Evolutionary conservation across 768 basidiomycete genomes (phyloP).

Genomic region (Paxillus ammoniavirescens): DNA sequence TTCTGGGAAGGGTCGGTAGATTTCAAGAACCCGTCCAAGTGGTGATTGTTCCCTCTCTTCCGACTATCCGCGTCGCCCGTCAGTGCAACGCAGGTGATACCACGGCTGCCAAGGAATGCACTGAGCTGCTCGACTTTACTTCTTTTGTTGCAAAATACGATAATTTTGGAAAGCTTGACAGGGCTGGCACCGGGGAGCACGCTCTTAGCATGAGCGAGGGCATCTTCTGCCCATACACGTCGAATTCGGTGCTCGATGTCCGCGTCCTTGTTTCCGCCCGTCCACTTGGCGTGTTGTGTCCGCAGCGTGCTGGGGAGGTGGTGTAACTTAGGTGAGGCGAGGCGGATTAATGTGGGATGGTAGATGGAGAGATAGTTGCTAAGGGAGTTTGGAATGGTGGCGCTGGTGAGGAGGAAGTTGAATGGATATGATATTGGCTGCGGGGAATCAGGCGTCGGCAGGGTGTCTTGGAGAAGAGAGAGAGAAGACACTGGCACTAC

Average conservation of each 20-base stretch:
- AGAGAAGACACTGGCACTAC: slow-evolving; percentile 18
- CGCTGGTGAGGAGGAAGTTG: slow-evolving; percentile 78
- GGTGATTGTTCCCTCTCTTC: slow-evolving; percentile 67
- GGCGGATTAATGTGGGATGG: slow-evolving; percentile 65
- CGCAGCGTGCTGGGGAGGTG: slow-evolving; percentile 67
- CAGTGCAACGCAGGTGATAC: slow-evolving; percentile 61
- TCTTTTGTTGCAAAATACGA: slow-evolving; percentile 84
- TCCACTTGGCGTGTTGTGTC: slow-evolving; percentile 73
- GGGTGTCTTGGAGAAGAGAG: slow-evolving; percentile 6
- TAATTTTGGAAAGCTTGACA: slow-evolving; percentile 55
- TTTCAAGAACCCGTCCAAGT: slow-evolving; percentile 73
- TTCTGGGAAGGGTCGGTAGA: not conserved
- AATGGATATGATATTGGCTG: slow-evolving; percentile 58
- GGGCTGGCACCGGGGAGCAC: slow-evolving; percentile 17
- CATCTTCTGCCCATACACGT: slow-evolving; percentile 72
- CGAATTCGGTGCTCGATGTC: slow-evolving; percentile 77
- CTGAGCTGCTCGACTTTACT: slow-evolving; percentile 64
- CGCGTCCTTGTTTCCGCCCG: slow-evolving; percentile 76
- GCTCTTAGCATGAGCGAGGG: slow-evolving; percentile 31
- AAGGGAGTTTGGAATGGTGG: slow-evolving; percentile 82
- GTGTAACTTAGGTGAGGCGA: slow-evolving; percentile 80
- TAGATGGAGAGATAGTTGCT: slow-evolving; percentile 58
- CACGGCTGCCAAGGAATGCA: slow-evolving; percentile 54
- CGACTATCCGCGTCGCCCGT: slow-evolving; percentile 61
- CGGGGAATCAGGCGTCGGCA: slow-evolving; percentile 5